These are phyloP conservation scores for Phytophthora macrochlamydospora DNA, from an alignment of 352 stramenopile species.

Conservation along the genomic window DNA sequence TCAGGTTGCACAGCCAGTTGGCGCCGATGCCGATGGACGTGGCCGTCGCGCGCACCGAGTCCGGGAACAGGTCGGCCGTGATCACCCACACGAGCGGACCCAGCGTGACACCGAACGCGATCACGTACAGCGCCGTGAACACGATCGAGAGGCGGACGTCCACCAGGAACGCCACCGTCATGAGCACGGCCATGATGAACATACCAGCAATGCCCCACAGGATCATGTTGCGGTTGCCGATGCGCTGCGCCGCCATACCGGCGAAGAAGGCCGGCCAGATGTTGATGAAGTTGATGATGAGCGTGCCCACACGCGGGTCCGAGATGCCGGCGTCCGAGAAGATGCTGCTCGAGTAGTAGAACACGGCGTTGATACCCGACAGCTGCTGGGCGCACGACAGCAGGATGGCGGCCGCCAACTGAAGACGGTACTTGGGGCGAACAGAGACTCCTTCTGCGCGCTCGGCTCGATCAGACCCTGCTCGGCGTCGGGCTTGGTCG, in stretches of 20 bases:
- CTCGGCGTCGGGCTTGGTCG: slow-evolving; percentile 18
- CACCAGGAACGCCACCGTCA: slow-evolving; percentile 31
- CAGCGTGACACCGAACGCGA: slow-evolving; percentile 16
- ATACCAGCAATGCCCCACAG: slow-evolving; percentile 38
- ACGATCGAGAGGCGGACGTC: slow-evolving; percentile 31
- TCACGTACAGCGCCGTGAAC: slow-evolving; percentile 24
- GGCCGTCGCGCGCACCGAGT: slow-evolving; percentile 27
- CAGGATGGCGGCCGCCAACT: slow-evolving; percentile 43
- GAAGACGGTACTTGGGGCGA: slow-evolving; percentile 33
- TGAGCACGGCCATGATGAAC: slow-evolving; percentile 26
- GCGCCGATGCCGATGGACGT: slow-evolving; percentile 44
- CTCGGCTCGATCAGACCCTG: slow-evolving; percentile 15
- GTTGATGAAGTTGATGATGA: slow-evolving; percentile 25
- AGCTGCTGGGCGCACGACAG: slow-evolving; percentile 49
- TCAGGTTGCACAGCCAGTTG: slow-evolving; percentile 58
- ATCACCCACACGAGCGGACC: slow-evolving; percentile 23
- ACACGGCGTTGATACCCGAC: slow-evolving; percentile 50
- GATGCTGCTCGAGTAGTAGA: slow-evolving; percentile 19
- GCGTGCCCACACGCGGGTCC: slow-evolving; percentile 11
- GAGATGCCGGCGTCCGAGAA: slow-evolving; percentile 21
- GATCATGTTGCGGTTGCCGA: slow-evolving; percentile 53
- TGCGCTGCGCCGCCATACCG: slow-evolving; percentile 41
- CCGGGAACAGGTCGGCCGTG: slow-evolving; percentile 23
- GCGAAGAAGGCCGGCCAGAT: slow-evolving; percentile 21
- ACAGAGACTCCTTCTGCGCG: slow-evolving; percentile 28